Conservation (phyloP, 805 yeast genomes). For the Schwanniomyces yamadae region DNA sequence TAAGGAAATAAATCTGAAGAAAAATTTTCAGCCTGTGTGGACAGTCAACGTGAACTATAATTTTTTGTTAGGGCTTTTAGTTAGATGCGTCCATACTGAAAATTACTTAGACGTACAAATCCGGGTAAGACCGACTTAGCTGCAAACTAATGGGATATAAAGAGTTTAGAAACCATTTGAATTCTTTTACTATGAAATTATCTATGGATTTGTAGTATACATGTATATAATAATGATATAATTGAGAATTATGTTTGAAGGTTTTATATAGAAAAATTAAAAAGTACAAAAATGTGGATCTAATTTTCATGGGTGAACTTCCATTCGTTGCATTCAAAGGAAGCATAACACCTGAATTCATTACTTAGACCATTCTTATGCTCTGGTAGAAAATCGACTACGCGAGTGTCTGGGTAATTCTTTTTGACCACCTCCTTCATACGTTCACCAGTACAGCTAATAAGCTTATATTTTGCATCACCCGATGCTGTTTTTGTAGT, state of each 20-base stretch:
- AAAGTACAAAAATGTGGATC: constrained; percentile 29
- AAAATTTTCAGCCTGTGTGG: not conserved
- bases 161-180: too few relatives aligned
- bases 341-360: constrained; percentile 84
- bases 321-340: constrained; percentile 72
- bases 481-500: constrained; percentile 40
- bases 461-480: constrained; percentile 44
- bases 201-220: too few relatives aligned
- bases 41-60: constrained; percentile 1
- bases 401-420: constrained; percentile 61
- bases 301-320: constrained; percentile 30
- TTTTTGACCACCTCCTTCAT: constrained; percentile 64
- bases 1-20: too few relatives aligned
- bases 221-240: too few relatives aligned
- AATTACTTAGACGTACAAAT: constrained; percentile 1
- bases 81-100: not conserved
- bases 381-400: constrained; percentile 72
- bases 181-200: too few relatives aligned
- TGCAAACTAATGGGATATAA: too few relatives aligned
- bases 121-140: too few relatives aligned
- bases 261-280: too few relatives aligned
- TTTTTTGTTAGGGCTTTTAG: constrained; percentile 2
- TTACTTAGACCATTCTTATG: constrained; percentile 85
- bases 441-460: constrained; percentile 89
- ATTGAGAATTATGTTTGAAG: too few relatives aligned